Conservation (phyloP, 2,329 filamentous ascomycete species). For the Exophiala sp. region DNA sequence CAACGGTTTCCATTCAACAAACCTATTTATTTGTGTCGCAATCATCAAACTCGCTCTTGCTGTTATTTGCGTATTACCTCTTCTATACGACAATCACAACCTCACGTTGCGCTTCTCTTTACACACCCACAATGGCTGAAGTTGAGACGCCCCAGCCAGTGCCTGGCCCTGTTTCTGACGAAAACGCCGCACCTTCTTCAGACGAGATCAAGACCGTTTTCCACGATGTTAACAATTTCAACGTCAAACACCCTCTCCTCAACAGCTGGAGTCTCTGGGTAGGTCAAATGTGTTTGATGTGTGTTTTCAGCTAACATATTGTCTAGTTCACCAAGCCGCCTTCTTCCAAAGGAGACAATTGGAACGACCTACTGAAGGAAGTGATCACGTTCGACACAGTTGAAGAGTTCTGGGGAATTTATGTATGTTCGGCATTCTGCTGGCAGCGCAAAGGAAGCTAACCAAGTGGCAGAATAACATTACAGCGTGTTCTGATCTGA, state of each 20-base stretch:
- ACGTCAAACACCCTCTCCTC: slow-evolving; percentile 96
- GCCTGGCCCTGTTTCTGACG: slow-evolving; percentile 32
- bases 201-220: slow-evolving; percentile 81
- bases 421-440: slow-evolving; percentile 58
- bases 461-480: slow-evolving; percentile 83
- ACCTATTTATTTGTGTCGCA: background rate
- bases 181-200: slow-evolving; percentile 49
- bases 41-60: background rate
- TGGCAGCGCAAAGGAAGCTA: slow-evolving; percentile 2
- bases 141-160: slow-evolving; percentile 26
- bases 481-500: slow-evolving; percentile 87
- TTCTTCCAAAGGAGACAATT: slow-evolving; percentile 74
- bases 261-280: slow-evolving; percentile 99
- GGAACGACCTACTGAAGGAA: slow-evolving; percentile 96
- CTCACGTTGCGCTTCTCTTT: background rate
- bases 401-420: slow-evolving; percentile 99
- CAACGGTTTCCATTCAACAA: background rate
- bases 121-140: slow-evolving; percentile 26
- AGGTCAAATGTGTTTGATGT: background rate
- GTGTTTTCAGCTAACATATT: background rate
- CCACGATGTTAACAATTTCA: slow-evolving; percentile 98
- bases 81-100: background rate
- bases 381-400: slow-evolving; percentile 98
- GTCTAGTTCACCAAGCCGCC: slow-evolving; percentile 29
- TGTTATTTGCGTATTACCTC: background rate